Base-by-base conservation (phyloP, 768 basidiomycete species). In the Stropharia rugosoannulata region DNA sequence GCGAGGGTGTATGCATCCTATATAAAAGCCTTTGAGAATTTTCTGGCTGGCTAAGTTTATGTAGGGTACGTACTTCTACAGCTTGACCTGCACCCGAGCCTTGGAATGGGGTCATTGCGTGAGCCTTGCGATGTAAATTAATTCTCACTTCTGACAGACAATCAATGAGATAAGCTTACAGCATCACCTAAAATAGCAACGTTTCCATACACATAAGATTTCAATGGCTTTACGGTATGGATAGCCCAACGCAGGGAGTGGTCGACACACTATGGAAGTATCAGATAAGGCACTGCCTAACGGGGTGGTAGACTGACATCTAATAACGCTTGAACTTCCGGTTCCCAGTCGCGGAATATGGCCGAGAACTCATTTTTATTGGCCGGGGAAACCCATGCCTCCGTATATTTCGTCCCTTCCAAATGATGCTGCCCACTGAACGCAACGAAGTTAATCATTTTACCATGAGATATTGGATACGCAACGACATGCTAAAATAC, bases 191-290 rank as follows among this genome's bases (percentile, higher is more conserved):
- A 56, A 49, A 81, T 65, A 5, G 70, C 76, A 16, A 74, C 84
- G 9, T 78, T 69, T 15, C 80, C 83, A 16, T 73, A 74, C 2
- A 79, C 75, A 51, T 77, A 81, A 8, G 81, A 73, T 0, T 71
- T 71, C 18, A 90, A 66, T 5, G 84, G 79, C 49, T 73, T 75
- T 2, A 83, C 71, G 4, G 74, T 78, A 62, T 88, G 83, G 29
- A 90, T 78, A 0, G 84, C 85, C 89, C 89, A 90, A 38, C 81
- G 70, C 19, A 76, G 68, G 1, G 81, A 75, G 43, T 70, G 74
- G 3, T 81, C 77, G 19, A 81, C 73, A 59, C 82, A 82, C 86
- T 87, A 49, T 22, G 46, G n/a, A 22, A 29, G 18, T 49, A 12
- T 49, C 41, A 37, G 51, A 38, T 22, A 43, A 19, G 6, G 41